Percentiles rank a stretch among this genome's conserved stretches.
These are phyloP conservation scores for Pogostemon cablin DNA, from an alignment of 257 asterid species.

Conservation along the genomic window DNA sequence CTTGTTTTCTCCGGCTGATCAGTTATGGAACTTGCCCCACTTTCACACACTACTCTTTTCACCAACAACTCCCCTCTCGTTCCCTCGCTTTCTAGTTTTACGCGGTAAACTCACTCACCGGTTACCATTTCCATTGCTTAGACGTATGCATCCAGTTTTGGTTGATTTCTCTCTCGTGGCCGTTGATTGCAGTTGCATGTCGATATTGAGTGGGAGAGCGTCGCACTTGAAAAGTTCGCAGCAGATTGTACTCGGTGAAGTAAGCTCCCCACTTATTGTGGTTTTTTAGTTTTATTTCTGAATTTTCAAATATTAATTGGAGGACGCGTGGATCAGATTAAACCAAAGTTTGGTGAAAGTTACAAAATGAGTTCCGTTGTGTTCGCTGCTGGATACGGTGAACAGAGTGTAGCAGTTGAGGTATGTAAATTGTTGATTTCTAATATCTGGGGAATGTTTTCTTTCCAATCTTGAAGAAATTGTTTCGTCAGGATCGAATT, in stretches of 20 bases:
- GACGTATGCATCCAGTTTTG: background rate
- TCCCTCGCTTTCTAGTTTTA: constrained; percentile 30
- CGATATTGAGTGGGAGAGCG: constrained; percentile 31
- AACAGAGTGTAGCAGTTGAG: constrained; percentile 43
- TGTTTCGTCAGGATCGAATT: background rate
- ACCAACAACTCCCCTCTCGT: constrained; percentile 31
- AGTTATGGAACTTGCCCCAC: constrained; percentile 30
- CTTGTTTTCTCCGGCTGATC: constrained; percentile 8
- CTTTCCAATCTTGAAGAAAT: constrained; percentile 3
- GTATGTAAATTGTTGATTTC: constrained; percentile 37
- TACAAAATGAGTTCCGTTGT: constrained; percentile 23
- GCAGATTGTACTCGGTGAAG: constrained; percentile 33
- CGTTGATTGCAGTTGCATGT: constrained; percentile 32
- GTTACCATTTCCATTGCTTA: background rate
- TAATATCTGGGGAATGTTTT: background rate
- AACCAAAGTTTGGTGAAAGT: constrained; percentile 23
- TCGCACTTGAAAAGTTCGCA: constrained; percentile 19
- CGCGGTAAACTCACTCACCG: constrained; percentile 30
- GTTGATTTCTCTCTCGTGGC: constrained; percentile 10
- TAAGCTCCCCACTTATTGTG: constrained; percentile 28
- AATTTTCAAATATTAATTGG: constrained; percentile 17
- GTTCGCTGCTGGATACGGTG: constrained; percentile 43
- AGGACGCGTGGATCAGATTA: constrained; percentile 34
- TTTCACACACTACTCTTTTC: constrained; percentile 32
- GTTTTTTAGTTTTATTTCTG: background rate